phyloP scores from a whole-genome alignment of 331 rosid genomes.

The Arachis monticola region DNA sequence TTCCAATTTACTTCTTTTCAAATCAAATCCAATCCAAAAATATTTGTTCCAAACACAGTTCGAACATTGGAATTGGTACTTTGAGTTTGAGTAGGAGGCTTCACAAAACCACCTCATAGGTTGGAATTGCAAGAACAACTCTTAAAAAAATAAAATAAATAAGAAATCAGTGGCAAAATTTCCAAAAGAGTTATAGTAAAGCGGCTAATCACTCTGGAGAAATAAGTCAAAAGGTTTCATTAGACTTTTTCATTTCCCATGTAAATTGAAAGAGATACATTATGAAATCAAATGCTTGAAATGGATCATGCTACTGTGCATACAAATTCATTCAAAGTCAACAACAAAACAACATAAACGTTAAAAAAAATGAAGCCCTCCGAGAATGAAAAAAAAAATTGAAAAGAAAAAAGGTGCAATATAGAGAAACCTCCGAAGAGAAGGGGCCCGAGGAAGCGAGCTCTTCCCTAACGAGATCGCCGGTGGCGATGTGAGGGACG shows the following conservation, averaged over 20 bases:
- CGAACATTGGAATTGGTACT: background rate
- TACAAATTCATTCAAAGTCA: background rate
- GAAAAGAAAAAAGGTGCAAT: background rate
- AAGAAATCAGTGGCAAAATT: background rate
- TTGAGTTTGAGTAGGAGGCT: background rate
- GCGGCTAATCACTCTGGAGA: no score
- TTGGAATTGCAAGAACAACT: background rate
- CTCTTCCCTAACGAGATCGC: slow-evolving; percentile 67
- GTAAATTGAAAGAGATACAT: no score
- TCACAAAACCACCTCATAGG: background rate
- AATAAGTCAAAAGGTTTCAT: no score
- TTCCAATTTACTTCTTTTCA: no score
- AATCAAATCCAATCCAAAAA: background rate
- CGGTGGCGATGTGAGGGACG: no score
- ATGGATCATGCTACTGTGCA: background rate
- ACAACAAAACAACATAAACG: background rate
- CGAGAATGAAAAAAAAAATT: background rate
- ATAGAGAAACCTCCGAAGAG: slow-evolving; percentile 59
- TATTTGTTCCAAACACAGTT: no score
- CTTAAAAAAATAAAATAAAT: background rate
- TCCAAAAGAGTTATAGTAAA: background rate
- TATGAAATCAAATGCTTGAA: background rate
- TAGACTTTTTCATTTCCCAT: no score
- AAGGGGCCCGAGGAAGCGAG: slow-evolving; percentile 81
- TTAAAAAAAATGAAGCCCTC: no score